Conservation (phyloP, 768 basidiomycete species). For the Cubamyces lactineus region DNA sequence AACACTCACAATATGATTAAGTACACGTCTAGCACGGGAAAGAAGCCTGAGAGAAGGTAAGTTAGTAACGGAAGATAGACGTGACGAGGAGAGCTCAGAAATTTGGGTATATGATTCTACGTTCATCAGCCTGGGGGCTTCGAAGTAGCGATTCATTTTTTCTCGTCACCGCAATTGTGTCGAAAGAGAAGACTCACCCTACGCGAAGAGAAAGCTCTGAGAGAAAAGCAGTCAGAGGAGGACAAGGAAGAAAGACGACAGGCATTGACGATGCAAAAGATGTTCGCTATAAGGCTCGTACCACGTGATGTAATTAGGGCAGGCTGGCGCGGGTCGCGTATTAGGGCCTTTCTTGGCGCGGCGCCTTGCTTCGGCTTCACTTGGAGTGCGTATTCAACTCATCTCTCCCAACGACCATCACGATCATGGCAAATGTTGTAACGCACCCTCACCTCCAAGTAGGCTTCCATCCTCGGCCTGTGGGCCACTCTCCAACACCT, state of each 20-base stretch:
- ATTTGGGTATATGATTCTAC: conserved; percentile 84
- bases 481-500: conserved; percentile 62
- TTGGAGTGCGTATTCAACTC: conserved; percentile 19
- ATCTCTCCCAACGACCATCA: conserved; percentile 22
- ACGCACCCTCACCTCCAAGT: conserved; percentile 55
- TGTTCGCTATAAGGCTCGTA: conserved; percentile 23
- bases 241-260: not conserved
- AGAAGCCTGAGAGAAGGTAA: not conserved
- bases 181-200: conserved; percentile 29
- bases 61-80: conserved; percentile 23
- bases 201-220: not conserved
- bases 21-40: not conserved
- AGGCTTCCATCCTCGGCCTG: conserved; percentile 62
- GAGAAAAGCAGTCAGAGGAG: not conserved
- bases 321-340: conserved; percentile 28
- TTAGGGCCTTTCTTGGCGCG: conserved; percentile 18
- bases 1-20: conserved; percentile 40
- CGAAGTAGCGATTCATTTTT: conserved; percentile 86
- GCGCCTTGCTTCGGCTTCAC: conserved; percentile 20
- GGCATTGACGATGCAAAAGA: conserved; percentile 29
- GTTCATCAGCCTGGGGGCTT: conserved; percentile 72
- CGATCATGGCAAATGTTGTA: conserved; percentile 72
- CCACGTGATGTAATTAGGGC: conserved; percentile 45
- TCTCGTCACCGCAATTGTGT: conserved; percentile 57
- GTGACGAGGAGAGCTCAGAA: conserved; percentile 60